A percentile compares a stretch with the other conserved stretches of the same genome.
Evolutionary conservation across 208 protist species (phyloP).

Genomic region (Wallacemonas sp.): DNA sequence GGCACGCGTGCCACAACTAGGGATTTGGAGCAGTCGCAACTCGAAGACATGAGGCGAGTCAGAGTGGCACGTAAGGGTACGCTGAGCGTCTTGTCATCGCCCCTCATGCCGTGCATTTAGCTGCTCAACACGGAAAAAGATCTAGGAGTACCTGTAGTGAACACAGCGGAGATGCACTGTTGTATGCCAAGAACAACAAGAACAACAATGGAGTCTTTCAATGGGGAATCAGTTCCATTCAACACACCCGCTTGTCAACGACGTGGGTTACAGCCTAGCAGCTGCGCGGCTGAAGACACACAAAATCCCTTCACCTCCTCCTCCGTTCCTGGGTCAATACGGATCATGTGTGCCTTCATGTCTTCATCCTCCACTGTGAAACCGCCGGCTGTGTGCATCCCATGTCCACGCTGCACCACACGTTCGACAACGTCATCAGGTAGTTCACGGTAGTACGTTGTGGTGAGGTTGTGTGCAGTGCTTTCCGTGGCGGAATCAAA

Average conservation of each 20-base stretch:
- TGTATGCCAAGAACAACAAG: background rate
- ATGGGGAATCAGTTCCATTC: background rate
- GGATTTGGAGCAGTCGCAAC: too few species aligned
- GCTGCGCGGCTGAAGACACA: constrained; percentile 15
- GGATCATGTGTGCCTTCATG: constrained; percentile 36
- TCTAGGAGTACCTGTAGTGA: too few species aligned
- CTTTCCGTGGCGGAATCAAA: constrained; percentile 27
- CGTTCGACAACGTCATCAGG: constrained; percentile 41
- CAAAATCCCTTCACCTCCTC: constrained; percentile 62
- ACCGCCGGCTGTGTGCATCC: constrained; percentile 55
- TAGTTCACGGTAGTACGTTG: constrained; percentile 60
- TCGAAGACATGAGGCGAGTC: too few species aligned
- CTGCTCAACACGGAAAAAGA: too few species aligned
- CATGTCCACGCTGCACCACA: constrained; percentile 46
- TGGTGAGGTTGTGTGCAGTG: constrained; percentile 42
- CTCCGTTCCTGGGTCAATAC: constrained; percentile 45
- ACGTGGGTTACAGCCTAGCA: too few species aligned
- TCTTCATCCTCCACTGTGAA: constrained; percentile 83
- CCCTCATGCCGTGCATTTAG: background rate
- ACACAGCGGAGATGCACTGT: too few species aligned
- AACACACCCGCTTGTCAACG: too few species aligned
- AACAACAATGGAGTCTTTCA: background rate
- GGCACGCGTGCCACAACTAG: too few species aligned
- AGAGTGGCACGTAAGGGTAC: too few species aligned
- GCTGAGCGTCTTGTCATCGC: background rate